These are phyloP conservation scores for Peniophora sp. DNA, from an alignment of 1,284 basidiomycete genomes.

Conservation along the genomic window DNA sequence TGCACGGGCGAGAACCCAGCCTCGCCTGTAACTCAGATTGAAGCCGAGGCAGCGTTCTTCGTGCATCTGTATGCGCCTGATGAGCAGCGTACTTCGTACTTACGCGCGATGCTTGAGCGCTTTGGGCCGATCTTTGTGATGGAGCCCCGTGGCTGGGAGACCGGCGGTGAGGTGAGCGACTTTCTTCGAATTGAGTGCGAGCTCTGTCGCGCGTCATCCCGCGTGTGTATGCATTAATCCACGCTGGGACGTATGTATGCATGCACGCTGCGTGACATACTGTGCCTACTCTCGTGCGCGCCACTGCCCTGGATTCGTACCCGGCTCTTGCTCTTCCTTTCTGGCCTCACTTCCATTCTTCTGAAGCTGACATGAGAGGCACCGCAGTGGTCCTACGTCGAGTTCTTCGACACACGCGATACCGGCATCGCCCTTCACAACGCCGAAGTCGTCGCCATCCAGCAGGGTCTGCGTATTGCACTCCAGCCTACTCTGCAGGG, in stretches of 20 bases:
- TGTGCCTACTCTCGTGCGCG: not conserved
- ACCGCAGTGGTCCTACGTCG: constrained; percentile 40
- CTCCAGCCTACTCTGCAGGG: too few relatives aligned
- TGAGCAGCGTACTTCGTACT: not conserved
- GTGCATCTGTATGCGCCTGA: constrained; percentile 26
- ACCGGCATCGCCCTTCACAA: constrained; percentile 36
- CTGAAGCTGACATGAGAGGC: not conserved
- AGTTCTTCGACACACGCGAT: constrained; percentile 56
- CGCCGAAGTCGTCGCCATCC: constrained; percentile 13
- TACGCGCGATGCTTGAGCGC: constrained; percentile 14
- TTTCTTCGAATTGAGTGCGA: not conserved
- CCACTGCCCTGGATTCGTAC: not conserved
- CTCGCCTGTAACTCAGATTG: constrained; percentile 26
- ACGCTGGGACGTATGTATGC: not conserved
- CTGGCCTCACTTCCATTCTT: not conserved
- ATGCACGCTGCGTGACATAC: too few relatives aligned
- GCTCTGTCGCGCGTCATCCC: not conserved
- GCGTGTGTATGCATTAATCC: not conserved
- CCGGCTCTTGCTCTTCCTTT: not conserved
- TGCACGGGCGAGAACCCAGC: constrained; percentile 24
- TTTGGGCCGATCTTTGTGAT: constrained; percentile 18
- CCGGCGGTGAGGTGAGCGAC: constrained; percentile 12
- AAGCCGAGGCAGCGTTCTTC: constrained; percentile 31
- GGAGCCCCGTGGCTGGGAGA: constrained; percentile 9
- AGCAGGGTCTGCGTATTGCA: not conserved